These are phyloP conservation scores for Chytriomyces sp. DNA, from an alignment of 192 early-diverging fungal species.

Conservation along the genomic window DNA sequence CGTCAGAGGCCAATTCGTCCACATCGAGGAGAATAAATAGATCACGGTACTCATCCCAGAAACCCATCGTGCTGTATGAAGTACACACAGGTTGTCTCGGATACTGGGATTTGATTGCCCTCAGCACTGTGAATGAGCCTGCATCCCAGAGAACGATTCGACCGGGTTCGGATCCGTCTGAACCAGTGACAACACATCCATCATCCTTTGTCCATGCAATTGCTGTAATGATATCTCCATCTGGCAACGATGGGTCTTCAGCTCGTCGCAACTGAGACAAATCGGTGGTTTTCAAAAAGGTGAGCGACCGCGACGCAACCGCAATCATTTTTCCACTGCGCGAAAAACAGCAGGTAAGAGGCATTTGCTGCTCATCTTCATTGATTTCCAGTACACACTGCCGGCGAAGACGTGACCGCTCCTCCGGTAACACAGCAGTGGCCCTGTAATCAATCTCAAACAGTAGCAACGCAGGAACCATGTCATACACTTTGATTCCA, in stretches of 20 bases:
- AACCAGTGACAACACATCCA: slow-evolving; percentile 40
- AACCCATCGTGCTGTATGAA: slow-evolving; percentile 33
- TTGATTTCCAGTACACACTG: not conserved
- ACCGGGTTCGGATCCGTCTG: slow-evolving; percentile 37
- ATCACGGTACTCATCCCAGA: slow-evolving; percentile 41
- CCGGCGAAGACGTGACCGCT: not conserved
- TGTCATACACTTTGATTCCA: slow-evolving; percentile 29
- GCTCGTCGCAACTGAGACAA: slow-evolving; percentile 5
- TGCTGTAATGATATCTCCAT: slow-evolving; percentile 38
- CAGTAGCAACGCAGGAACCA: not conserved
- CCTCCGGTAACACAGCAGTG: slow-evolving; percentile 5
- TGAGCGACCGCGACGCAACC: slow-evolving; percentile 27
- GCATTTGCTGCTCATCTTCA: slow-evolving; percentile 26
- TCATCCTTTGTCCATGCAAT: slow-evolving; percentile 42
- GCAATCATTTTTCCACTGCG: slow-evolving; percentile 21
- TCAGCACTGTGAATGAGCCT: slow-evolving; percentile 20
- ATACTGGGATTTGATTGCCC: slow-evolving; percentile 39
- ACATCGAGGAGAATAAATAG: slow-evolving; percentile 40
- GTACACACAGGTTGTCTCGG: slow-evolving; percentile 36
- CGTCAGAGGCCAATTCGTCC: slow-evolving; percentile 37
- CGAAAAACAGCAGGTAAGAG: slow-evolving; percentile 35
- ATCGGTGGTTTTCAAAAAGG: slow-evolving; percentile 19
- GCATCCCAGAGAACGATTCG: slow-evolving; percentile 42
- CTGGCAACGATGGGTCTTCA: slow-evolving; percentile 29
- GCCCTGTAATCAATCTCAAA: slow-evolving; percentile 7